These are phyloP conservation scores for Leersia perrieri DNA, from an alignment of 176 grass and related monocot species.

Conservation along the genomic window DNA sequence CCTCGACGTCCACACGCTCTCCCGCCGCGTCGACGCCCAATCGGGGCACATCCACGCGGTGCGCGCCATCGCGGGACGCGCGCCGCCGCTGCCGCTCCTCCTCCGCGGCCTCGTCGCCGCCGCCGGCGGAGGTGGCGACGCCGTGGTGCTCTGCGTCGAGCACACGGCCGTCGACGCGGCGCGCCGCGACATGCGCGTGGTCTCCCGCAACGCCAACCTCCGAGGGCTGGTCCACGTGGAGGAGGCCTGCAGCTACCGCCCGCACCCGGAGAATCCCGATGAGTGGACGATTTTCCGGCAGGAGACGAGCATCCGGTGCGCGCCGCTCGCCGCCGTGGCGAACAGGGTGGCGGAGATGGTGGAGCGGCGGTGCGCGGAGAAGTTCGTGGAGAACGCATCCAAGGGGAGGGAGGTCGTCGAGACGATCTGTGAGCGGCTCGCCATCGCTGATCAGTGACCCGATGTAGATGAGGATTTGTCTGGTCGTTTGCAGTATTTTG, in stretches of 20 bases:
- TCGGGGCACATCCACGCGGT: conserved; percentile 39
- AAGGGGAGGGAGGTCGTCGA: conserved; percentile 62
- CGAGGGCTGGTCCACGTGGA: conserved; percentile 57
- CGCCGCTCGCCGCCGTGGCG: conserved; percentile 49
- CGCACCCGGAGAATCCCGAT: conserved; percentile 58
- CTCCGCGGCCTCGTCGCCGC: conserved; percentile 17
- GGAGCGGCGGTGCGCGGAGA: conserved; percentile 70
- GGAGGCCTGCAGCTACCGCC: conserved; percentile 61
- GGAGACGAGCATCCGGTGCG: conserved; percentile 78
- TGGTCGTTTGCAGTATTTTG: neutral
- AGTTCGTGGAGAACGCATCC: conserved; percentile 51
- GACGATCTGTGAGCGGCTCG: conserved; percentile 54
- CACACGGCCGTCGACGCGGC: conserved; percentile 51
- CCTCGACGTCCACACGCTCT: conserved; percentile 66
- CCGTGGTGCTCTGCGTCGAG: conserved; percentile 62
- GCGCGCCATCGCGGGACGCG: conserved; percentile 51
- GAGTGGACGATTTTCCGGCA: conserved; percentile 70
- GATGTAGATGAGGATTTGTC: neutral
- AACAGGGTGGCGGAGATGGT: conserved; percentile 44
- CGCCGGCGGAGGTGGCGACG: neutral
- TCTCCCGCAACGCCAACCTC: conserved; percentile 51
- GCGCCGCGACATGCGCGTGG: conserved; percentile 56
- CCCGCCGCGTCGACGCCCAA: conserved; percentile 23
- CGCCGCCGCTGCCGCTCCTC: conserved; percentile 57
- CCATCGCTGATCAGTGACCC: neutral